Base-by-base conservation (phyloP, 768 basidiomycete genomes). In the Mycena venus region DNA sequence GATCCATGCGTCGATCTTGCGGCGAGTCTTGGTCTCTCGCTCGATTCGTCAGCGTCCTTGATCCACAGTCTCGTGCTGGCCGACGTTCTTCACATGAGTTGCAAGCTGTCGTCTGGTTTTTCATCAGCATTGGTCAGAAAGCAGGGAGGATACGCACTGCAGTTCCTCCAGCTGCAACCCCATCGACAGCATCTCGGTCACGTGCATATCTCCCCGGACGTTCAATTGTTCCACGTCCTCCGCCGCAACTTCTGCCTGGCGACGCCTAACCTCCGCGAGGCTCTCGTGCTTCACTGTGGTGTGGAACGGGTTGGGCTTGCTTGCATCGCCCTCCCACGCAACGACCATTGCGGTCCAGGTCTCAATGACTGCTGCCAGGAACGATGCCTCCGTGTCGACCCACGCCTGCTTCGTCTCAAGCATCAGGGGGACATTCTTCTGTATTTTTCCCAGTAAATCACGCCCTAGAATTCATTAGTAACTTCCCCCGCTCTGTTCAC, bases 321-420 rank as follows among this genome's bases (percentile, higher is more conserved):
- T 42, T 2, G 19, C 9, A 34, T 78, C 75, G 0, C 2, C 11
- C 56, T 78, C 77, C 77, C 73, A 78, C 2, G 55, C 55, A 11
- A 69, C 40, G 3, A 62, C 56, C 32, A 25, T 36, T 47, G 38
- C 23, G 29, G 40, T 60, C 70, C 77, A 76, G 34, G 27, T n/a
- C 11, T 15, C 58, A 6, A 47, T 27, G 3, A 86, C 84, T 0
- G 79, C 76, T 0, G 64, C 81, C 34, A 85, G 82, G 0, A 63
- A 56, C 23, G 61, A 38, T 23, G n/a, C 14, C 36, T 63, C 69
- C 17, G 44, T 6, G 17, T 63, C 61, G 9, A 47, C 40, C 40
- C 55, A 32, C 9, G 40, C 70, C 6, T 9, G 15, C 2, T 31
- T 21, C 0, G 38, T 64, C 1, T 29, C 62, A 5, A 59, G 25